phyloP scores from a whole-genome alignment of 1,284 basidiomycete species.

The Cutaneotrichosporon cutaneum region DNA sequence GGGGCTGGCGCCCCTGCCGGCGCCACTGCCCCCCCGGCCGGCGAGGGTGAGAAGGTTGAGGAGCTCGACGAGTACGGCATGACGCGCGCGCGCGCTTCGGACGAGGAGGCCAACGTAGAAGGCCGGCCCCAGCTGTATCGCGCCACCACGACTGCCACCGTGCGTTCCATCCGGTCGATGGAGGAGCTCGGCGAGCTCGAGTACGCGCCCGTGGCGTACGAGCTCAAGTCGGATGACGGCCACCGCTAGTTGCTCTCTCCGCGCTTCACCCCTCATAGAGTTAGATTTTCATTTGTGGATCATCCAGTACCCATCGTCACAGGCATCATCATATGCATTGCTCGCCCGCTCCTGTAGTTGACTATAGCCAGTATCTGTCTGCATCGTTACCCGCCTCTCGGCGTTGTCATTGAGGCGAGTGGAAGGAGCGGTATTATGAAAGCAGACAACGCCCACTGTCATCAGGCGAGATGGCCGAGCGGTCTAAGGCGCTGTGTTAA shows the following conservation, averaged over 20 bases:
- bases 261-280: neutral
- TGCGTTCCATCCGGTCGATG: neutral
- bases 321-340: neutral
- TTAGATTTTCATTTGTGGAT: neutral
- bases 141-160: neutral
- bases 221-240: constrained; percentile 5
- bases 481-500: constrained; percentile 31
- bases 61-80: neutral
- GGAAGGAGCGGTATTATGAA: no score
- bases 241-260: neutral
- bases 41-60: neutral
- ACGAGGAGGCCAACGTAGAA: neutral
- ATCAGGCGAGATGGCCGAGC: constrained; percentile 25
- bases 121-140: neutral
- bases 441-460: no score
- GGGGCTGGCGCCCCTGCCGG: neutral
- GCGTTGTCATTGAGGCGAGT: no score
- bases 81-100: neutral
- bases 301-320: neutral
- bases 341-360: neutral
- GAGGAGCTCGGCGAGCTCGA: constrained; percentile 4
- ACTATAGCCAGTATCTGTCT: neutral
- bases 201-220: neutral
- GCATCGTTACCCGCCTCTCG: no score
- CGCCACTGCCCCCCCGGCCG: neutral